Evolutionary conservation across 1,284 basidiomycete species (phyloP).

Genomic region (Sanghuangporus sanghuang): DNA sequence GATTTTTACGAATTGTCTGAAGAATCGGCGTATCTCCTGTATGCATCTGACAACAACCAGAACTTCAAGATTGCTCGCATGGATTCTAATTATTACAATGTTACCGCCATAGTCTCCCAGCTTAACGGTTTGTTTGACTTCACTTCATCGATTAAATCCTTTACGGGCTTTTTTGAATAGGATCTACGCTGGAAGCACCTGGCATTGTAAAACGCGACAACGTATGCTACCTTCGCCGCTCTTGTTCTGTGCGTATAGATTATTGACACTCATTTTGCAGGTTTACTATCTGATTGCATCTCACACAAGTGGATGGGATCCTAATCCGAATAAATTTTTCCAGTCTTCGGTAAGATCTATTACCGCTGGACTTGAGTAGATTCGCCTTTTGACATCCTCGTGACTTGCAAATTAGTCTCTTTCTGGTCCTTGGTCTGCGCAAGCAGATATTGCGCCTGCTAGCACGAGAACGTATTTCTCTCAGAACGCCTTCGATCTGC

Average conservation of each 20-base stretch:
- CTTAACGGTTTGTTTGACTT: conserved; percentile 34
- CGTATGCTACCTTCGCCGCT: conserved; percentile 27
- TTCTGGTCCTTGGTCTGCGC: conserved; percentile 50
- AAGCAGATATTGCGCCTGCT: conserved; percentile 50
- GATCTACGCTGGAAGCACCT: conserved; percentile 54
- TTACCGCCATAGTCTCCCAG: conserved; percentile 42
- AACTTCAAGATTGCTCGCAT: conserved; percentile 61
- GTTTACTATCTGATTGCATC: conserved; percentile 57
- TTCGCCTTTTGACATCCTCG: background rate
- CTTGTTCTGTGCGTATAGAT: background rate
- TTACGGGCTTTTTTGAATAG: conserved; percentile 25
- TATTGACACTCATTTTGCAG: conserved; percentile 25
- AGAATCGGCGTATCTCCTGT: conserved; percentile 45
- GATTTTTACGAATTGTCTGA: background rate
- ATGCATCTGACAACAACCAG: conserved; percentile 64
- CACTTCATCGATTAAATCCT: background rate
- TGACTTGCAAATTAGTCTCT: conserved; percentile 36
- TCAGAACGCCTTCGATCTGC: conserved; percentile 54
- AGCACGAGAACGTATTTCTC: conserved; percentile 54
- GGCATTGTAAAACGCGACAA: conserved; percentile 56
- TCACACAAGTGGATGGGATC: conserved; percentile 55
- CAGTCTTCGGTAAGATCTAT: conserved; percentile 37
- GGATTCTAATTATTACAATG: conserved; percentile 54
- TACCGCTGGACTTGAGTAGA: background rate
- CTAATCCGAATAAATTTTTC: conserved; percentile 61